phyloP scores from a whole-genome alignment of 2,329 filamentous ascomycete genomes.

The Ophiostoma sp. region DNA sequence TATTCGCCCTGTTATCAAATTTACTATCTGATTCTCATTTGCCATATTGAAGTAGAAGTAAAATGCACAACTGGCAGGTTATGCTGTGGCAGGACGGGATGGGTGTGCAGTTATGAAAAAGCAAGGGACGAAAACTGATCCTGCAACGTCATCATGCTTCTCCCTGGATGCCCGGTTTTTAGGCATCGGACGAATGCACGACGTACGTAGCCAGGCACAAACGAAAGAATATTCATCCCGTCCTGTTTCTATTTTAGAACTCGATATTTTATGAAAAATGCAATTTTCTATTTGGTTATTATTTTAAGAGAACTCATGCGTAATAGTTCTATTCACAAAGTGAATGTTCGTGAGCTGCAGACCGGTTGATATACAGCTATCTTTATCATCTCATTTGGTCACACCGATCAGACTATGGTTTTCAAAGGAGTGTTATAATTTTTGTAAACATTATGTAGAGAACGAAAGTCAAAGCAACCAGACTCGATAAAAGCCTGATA shows the following conservation, averaged over 20 bases:
- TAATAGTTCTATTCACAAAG: too few relatives aligned
- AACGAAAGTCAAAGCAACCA: not conserved
- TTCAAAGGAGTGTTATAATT: conserved; percentile 18
- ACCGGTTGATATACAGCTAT: too few relatives aligned
- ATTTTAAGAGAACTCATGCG: too few relatives aligned
- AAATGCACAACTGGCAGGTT: too few relatives aligned
- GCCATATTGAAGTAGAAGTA: too few relatives aligned
- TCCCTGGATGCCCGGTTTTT: not conserved
- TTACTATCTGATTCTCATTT: too few relatives aligned
- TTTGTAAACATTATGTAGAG: not conserved
- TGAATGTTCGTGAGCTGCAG: too few relatives aligned
- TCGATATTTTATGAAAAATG: too few relatives aligned
- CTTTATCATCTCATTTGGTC: not conserved
- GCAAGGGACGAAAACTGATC: not conserved
- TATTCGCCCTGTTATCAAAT: too few relatives aligned
- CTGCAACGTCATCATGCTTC: conserved; percentile 1
- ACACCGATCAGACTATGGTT: not conserved
- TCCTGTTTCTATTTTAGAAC: not conserved
- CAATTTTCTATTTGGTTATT: too few relatives aligned
- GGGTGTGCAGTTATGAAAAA: not conserved
- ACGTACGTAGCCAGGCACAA: not conserved
- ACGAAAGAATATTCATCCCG: not conserved
- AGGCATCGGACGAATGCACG: not conserved
- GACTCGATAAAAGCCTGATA: not conserved
- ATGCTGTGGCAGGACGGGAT: not conserved